Evolutionary conservation across 1,284 basidiomycete genomes (phyloP), one percentile per base, ranked within the genome.

Genomic region (Trametes sp.): DNA sequence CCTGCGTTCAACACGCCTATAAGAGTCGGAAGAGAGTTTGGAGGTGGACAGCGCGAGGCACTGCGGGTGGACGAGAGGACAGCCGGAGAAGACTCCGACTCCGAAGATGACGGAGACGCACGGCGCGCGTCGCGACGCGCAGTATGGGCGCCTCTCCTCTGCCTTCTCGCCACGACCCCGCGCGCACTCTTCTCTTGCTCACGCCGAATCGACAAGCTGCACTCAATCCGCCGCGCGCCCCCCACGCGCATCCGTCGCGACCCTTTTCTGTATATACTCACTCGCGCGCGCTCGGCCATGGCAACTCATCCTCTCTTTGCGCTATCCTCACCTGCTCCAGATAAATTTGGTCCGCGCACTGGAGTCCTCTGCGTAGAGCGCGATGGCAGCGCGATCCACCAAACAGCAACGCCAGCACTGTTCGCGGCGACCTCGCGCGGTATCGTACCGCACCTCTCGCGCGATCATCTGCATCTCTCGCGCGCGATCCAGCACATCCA

Each of bases 371-470:
- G 26, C n/a, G 38, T 71, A 44, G 57, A 62, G 28, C 69, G 67
- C 36, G 42, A 56, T 19, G 66, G 64, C 46, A 63, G 63, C 11
- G 36, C 56, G 7, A 26, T 59, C 0, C 59, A 82, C 54, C 73
- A 77, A 24, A 76, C 90, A 24, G 68, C 77, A 26, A 93, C 92
- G 0, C 92, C 92, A 0, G 82, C 81, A 1, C 65, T 92, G 48
- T 74, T 92, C 33, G 80, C 85, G 0, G 75, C 82, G 5, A 90
- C 91, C 9, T 88, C 88, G 48, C 86, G 90, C 26, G 93, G 93
- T 0, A 77, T 89, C 28, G 80, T 94, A 0, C 87, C 88, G 2
- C 93, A 94, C 75, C 78, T 94, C 6, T 88, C 90, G 9, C 77
- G 83, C 41, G 91, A 93, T 69, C 85, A 91, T 65, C 76, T 82